Evolutionary conservation across 2,329 filamentous ascomycete genomes (phyloP).

Genomic region (Botrytis paeoniae): DNA sequence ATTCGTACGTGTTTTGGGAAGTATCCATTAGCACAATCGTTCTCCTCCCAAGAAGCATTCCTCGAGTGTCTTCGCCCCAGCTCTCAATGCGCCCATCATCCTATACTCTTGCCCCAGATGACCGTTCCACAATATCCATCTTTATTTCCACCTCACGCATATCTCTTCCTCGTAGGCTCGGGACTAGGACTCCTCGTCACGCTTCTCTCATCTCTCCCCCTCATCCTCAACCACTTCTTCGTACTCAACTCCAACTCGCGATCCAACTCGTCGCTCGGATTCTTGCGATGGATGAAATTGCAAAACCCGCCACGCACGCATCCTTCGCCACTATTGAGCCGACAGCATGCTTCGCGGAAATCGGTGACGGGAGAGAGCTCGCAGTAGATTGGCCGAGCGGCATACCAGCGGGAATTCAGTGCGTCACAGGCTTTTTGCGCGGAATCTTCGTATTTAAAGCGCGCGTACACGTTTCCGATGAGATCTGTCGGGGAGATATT

Average conservation of each 20-base stretch:
- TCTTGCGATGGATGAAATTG: conserved; percentile 99
- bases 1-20: background rate
- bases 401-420: conserved; percentile 95
- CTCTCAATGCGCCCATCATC: background rate
- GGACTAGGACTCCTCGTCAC: conserved; percentile 80
- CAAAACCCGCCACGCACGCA: conserved; percentile 96
- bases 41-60: background rate
- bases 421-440: conserved; percentile 92
- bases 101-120: background rate
- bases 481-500: conserved; percentile 56
- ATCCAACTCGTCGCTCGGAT: conserved; percentile 85
- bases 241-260: conserved; percentile 81
- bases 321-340: conserved; percentile 89
- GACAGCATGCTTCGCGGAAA: conserved; percentile 95
- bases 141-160: conserved; percentile 40
- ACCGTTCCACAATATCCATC: background rate
- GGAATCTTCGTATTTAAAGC: conserved; percentile 99
- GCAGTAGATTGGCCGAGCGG: conserved; percentile 95
- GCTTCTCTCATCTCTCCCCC: conserved; percentile 81
- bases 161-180: conserved; percentile 73
- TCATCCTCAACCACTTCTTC: conserved; percentile 91
- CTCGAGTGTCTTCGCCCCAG: background rate
- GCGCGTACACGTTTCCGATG: conserved; percentile 98
- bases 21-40: background rate
- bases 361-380: conserved; percentile 95